Conservation (phyloP, 345 rosid species). For the Raphanus raphanistrum region DNA sequence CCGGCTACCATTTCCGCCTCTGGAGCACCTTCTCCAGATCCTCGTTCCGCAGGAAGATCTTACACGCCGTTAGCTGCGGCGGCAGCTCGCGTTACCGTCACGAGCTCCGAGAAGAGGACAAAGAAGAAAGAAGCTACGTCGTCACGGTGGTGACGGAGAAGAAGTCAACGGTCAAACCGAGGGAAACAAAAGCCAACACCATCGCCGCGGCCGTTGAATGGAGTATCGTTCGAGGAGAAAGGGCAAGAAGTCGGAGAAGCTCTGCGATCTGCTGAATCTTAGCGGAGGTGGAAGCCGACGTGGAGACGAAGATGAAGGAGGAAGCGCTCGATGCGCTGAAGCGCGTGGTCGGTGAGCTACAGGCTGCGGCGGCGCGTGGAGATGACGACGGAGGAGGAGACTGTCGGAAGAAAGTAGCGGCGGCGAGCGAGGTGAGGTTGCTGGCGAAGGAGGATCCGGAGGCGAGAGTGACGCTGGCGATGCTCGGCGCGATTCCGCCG, state of each 20-base stretch:
- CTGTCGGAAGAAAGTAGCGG: constrained; percentile 38
- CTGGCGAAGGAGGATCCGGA: constrained; percentile 73
- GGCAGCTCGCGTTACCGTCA: constrained; percentile 60
- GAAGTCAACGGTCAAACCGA: constrained; percentile 37
- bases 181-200: constrained; percentile 29
- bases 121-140: constrained; percentile 25
- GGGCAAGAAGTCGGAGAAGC: constrained; percentile 67
- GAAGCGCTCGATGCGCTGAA: constrained; percentile 69
- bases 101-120: constrained; percentile 41
- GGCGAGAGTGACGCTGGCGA: constrained; percentile 76
- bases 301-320: constrained; percentile 65
- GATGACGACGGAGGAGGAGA: constrained; percentile 7
- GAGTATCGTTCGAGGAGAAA: constrained; percentile 27
- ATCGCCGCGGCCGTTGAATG: constrained; percentile 38
- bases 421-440: constrained; percentile 64
- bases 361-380: constrained; percentile 40
- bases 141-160: constrained; percentile 27
- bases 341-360: constrained; percentile 67
- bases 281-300: constrained; percentile 72
- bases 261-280: constrained; percentile 70
- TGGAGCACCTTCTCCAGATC: constrained; percentile 68
- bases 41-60: constrained; percentile 64
- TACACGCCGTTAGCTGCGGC: constrained; percentile 80
- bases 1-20: constrained; percentile 47
- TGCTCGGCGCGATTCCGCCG: constrained; percentile 94